Conservation (phyloP, 2,329 filamentous ascomycete genomes). For the Penicillium griseofulvum region DNA sequence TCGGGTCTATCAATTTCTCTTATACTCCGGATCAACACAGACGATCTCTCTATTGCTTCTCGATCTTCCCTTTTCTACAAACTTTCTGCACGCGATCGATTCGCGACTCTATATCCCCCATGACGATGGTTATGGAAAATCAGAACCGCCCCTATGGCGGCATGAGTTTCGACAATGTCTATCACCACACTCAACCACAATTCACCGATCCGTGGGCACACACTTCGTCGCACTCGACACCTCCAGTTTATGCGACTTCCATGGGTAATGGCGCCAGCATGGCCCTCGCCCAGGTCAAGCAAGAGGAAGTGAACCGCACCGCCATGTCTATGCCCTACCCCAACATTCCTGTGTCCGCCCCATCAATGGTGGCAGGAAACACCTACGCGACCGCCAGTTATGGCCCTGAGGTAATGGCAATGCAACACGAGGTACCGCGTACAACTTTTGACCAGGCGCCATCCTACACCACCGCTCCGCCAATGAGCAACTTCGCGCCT, state of each 20-base stretch:
- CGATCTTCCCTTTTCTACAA: background rate
- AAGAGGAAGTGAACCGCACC: conserved; percentile 55
- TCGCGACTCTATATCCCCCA: conserved; percentile 49
- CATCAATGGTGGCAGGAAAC: conserved; percentile 68
- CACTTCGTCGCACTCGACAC: conserved; percentile 59
- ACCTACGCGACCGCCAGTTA: conserved; percentile 63
- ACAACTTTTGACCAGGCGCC: conserved; percentile 69
- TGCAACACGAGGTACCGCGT: conserved; percentile 74
- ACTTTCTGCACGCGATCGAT: conserved; percentile 13
- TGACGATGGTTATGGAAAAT: conserved; percentile 94
- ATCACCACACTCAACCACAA: conserved; percentile 61
- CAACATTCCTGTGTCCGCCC: conserved; percentile 68
- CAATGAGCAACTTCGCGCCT: conserved; percentile 67
- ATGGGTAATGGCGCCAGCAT: conserved; percentile 59
- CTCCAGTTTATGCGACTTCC: conserved; percentile 58
- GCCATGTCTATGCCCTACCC: conserved; percentile 69
- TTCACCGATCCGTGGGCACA: conserved; percentile 86
- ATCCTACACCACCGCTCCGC: conserved; percentile 66
- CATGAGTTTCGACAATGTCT: conserved; percentile 78
- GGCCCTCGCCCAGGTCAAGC: conserved; percentile 54
- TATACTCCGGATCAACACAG: conserved; percentile 4
- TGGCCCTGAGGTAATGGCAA: conserved; percentile 65
- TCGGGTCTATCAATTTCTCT: conserved; percentile 20
- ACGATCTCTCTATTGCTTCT: conserved; percentile 2
- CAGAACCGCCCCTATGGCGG: conserved; percentile 78